A percentile compares a stretch with the other conserved stretches of the same genome.
Conservation (phyloP, 2,329 filamentous ascomycete genomes). For the Tolypocladium guangdongense region DNA sequence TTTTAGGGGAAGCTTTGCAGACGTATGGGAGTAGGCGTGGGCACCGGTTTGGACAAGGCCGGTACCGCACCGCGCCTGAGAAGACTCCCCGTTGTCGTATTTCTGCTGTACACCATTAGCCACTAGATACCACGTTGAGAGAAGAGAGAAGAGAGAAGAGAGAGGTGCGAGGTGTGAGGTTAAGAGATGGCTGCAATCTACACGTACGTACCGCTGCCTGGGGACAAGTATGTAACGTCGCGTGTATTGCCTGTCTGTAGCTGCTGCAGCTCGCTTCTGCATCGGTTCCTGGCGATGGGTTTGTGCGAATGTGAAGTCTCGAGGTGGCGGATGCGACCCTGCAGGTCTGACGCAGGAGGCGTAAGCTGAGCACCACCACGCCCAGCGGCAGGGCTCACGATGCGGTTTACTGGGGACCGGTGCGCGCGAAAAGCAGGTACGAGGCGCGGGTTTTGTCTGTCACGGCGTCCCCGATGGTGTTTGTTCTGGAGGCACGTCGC, state of each 20-base stretch:
- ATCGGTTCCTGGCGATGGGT: not conserved
- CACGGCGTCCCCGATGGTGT: not conserved
- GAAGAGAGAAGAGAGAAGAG: not conserved
- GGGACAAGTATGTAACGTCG: too few species aligned
- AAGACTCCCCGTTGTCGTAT: conserved; percentile 1
- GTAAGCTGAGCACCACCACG: too few species aligned
- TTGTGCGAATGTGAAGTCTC: too few species aligned
- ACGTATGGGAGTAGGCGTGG: not conserved
- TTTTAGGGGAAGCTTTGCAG: conserved; percentile 17
- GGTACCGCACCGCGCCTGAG: not conserved
- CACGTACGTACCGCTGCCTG: not conserved
- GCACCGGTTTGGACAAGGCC: not conserved
- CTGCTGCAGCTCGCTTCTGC: not conserved
- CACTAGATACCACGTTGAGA: conserved; percentile 11
- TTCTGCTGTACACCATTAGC: conserved; percentile 9
- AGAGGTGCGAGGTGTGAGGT: not conserved
- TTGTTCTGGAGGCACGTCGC: not conserved
- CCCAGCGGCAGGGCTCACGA: too few species aligned
- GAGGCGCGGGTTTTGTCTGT: too few species aligned
- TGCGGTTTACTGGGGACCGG: too few species aligned
- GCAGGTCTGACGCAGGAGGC: not conserved
- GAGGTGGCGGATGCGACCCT: not conserved
- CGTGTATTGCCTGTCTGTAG: not conserved
- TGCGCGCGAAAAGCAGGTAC: too few species aligned
- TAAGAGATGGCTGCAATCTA: not conserved